Evolutionary conservation across 805 yeast genomes (phyloP).

Genomic region (Candida ipomoeae): DNA sequence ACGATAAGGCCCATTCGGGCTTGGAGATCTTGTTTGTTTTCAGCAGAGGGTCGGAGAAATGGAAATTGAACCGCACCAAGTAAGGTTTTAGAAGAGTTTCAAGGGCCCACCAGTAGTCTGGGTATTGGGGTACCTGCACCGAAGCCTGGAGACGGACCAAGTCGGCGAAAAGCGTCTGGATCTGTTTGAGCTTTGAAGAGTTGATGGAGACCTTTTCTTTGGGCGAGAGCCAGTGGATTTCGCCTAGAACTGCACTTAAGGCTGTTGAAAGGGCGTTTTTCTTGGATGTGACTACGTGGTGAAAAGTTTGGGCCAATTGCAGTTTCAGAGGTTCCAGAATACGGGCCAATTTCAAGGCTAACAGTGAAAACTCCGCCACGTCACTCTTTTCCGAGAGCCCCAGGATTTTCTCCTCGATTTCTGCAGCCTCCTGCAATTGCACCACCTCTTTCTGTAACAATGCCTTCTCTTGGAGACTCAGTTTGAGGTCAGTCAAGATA

Average conservation of each 20-base stretch:
- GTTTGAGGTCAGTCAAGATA: not conserved
- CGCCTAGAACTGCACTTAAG: slow-evolving; percentile 13
- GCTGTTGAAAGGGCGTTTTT: slow-evolving; percentile 9
- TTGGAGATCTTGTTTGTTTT: slow-evolving; percentile 63
- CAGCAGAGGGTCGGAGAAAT: slow-evolving; percentile 47
- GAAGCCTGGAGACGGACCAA: slow-evolving; percentile 32
- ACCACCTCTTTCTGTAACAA: not conserved
- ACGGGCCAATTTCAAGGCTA: slow-evolving; percentile 6
- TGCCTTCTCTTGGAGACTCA: not conserved
- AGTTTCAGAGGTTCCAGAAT: not conserved
- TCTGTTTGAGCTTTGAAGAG: slow-evolving; percentile 10
- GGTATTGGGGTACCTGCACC: slow-evolving; percentile 25
- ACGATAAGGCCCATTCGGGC: slow-evolving; percentile 69
- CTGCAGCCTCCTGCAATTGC: slow-evolving; percentile 4
- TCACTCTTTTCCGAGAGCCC: slow-evolving; percentile 1
- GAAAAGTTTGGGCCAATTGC: slow-evolving; percentile 1
- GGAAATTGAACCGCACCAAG: slow-evolving; percentile 50
- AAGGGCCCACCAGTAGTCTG: slow-evolving; percentile 48
- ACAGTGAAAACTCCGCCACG: slow-evolving; percentile 10
- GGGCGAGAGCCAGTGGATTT: slow-evolving; percentile 24
- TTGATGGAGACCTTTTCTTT: slow-evolving; percentile 13
- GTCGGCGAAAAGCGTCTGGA: slow-evolving; percentile 8
- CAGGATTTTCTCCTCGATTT: slow-evolving; percentile 3
- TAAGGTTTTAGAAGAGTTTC: slow-evolving; percentile 44
- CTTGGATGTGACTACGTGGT: slow-evolving; percentile 5